Evolutionary conservation across 78 protist genomes (phyloP).

Genomic region (Guillardia theta): DNA sequence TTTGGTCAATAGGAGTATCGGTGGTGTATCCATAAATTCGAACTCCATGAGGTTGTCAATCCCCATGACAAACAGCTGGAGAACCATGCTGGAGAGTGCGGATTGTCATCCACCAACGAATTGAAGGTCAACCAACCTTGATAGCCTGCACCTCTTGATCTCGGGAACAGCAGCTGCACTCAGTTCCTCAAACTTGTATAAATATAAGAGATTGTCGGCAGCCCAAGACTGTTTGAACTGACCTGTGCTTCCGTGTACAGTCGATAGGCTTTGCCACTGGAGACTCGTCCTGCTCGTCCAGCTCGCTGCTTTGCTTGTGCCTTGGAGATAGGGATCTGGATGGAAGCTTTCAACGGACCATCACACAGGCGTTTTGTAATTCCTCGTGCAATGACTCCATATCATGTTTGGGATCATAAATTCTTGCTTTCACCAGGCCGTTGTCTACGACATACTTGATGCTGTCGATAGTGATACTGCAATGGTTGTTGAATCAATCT

Average conservation of each 20-base stretch:
- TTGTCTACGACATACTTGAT: background rate
- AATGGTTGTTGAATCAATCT: too few relatives aligned
- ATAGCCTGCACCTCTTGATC: conserved; percentile 25
- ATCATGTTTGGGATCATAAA: background rate
- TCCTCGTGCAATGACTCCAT: background rate
- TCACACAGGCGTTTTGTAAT: too few relatives aligned
- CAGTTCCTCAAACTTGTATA: conserved; percentile 5
- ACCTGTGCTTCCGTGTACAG: background rate
- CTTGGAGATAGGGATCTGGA: background rate
- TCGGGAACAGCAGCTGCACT: background rate
- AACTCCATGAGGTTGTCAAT: background rate
- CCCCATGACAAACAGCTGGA: background rate
- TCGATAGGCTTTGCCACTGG: conserved; percentile 1
- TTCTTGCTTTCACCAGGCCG: conserved; percentile 1
- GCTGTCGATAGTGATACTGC: background rate
- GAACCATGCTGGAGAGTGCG: too few relatives aligned
- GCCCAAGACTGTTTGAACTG: too few relatives aligned
- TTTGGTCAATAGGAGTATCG: background rate
- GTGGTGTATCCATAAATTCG: conserved; percentile 2
- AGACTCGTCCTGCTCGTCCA: conserved; percentile 68
- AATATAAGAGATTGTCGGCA: too few relatives aligned
- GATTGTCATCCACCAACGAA: too few relatives aligned
- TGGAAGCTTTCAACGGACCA: too few relatives aligned
- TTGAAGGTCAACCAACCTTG: too few relatives aligned
- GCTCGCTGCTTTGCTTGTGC: conserved; percentile 60